Percentiles rank a stretch among this genome's conserved stretches.
Evolutionary conservation across 2,329 filamentous ascomycete species (phyloP).

Genomic region (Penicillium sp.): DNA sequence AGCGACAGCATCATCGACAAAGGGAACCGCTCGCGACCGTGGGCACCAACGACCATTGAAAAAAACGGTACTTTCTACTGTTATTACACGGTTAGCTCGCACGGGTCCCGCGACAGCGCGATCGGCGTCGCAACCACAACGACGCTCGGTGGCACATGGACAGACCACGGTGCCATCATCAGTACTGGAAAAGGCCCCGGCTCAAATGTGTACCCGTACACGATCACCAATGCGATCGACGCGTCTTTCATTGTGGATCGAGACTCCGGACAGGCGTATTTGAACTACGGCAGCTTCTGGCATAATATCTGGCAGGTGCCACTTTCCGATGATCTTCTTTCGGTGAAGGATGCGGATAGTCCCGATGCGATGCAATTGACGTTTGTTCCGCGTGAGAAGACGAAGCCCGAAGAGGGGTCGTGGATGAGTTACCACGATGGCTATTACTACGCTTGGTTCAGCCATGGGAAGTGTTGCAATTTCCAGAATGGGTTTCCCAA

Average conservation of each 20-base stretch:
- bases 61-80: slow-evolving; percentile 37
- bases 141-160: slow-evolving; percentile 29
- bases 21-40: slow-evolving; percentile 33
- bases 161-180: slow-evolving; percentile 38
- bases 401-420: slow-evolving; percentile 36
- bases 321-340: slow-evolving; percentile 32
- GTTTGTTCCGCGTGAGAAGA: slow-evolving; percentile 18
- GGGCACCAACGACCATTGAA: slow-evolving; percentile 38
- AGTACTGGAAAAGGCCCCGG: slow-evolving; percentile 30
- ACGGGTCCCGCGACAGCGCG: slow-evolving; percentile 35
- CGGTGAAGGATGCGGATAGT: slow-evolving; percentile 22
- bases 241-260: slow-evolving; percentile 33
- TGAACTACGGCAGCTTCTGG: slow-evolving; percentile 41
- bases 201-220: slow-evolving; percentile 34
- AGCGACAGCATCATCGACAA: slow-evolving; percentile 33
- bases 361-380: slow-evolving; percentile 33
- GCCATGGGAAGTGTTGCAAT: slow-evolving; percentile 40
- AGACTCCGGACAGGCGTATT: slow-evolving; percentile 27
- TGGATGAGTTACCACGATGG: slow-evolving; percentile 39
- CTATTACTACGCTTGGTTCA: slow-evolving; percentile 45
- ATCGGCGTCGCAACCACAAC: slow-evolving; percentile 39
- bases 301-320: slow-evolving; percentile 39
- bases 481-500: slow-evolving; percentile 30
- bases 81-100: slow-evolving; percentile 36
- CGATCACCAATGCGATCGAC: slow-evolving; percentile 41